Conservation (phyloP, 495 filamentous ascomycete species). For the Mytilinidion resinicola region DNA sequence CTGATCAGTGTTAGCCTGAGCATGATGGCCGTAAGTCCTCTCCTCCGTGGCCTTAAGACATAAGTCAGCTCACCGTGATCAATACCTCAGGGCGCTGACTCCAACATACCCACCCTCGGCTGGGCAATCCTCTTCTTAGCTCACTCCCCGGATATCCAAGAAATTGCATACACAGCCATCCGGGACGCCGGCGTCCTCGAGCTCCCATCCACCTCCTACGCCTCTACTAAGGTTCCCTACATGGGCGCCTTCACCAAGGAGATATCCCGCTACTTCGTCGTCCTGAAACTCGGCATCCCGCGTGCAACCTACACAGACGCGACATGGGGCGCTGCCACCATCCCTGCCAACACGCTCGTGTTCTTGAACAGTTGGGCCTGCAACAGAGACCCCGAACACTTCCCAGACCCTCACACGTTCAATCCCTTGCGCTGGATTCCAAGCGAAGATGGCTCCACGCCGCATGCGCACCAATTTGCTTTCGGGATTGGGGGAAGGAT, state of each 20-base stretch:
- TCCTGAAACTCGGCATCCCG: conserved; percentile 56
- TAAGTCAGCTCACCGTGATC: no score
- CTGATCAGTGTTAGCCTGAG: conserved; percentile 58
- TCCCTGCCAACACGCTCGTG: conserved; percentile 54
- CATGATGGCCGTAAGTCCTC: conserved; percentile 44
- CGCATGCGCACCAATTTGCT: no score
- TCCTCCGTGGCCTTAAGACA: no score
- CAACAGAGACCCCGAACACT: conserved; percentile 35
- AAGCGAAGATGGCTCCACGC: no score
- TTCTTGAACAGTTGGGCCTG: conserved; percentile 64
- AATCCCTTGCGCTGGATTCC: no score
- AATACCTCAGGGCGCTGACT: conserved; percentile 48
- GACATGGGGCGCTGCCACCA: conserved; percentile 48
- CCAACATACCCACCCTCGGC: conserved; percentile 55
- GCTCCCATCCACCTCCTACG: conserved; percentile 50
- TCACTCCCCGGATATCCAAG: conserved; percentile 53
- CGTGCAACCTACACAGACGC: conserved; percentile 55
- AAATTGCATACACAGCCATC: conserved; percentile 52
- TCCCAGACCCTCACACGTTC: no score
- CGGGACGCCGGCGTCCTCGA: conserved; percentile 46
- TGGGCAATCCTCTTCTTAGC: conserved; percentile 57
- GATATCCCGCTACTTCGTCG: conserved; percentile 54
- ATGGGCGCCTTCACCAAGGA: conserved; percentile 54
- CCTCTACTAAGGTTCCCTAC: conserved; percentile 58
- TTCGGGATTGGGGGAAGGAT: no score